phyloP scores from a whole-genome alignment of 805 yeast genomes.

The Barnettozyma salicaria region DNA sequence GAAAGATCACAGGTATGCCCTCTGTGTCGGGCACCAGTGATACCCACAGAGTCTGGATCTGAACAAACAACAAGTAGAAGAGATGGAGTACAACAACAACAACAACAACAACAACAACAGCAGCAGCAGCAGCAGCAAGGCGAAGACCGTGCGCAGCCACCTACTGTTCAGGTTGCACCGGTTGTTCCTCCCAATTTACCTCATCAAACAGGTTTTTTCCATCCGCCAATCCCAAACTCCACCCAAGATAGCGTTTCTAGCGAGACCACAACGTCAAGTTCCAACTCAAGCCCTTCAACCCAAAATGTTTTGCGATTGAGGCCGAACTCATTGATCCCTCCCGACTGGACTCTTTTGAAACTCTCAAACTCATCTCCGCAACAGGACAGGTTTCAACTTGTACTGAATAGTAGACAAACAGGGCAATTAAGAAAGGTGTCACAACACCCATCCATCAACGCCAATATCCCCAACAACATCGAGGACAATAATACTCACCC shows the following conservation, averaged over 20 bases:
- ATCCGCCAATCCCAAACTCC: neutral
- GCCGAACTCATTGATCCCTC: conserved; percentile 19
- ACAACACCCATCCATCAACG: conserved; percentile 2
- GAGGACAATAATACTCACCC: no score
- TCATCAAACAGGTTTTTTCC: neutral
- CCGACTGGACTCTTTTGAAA: conserved; percentile 25
- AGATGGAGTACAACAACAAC: no score
- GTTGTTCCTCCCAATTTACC: no score
- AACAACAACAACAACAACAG: no score
- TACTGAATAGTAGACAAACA: conserved; percentile 9
- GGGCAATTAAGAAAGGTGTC: conserved; percentile 13
- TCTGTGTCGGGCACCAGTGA: conserved; percentile 71
- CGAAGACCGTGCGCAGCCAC: no score
- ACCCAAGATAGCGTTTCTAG: neutral
- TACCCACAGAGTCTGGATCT: conserved; percentile 3
- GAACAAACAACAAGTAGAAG: neutral
- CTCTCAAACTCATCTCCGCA: conserved; percentile 12
- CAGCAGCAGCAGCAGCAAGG: no score
- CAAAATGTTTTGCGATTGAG: conserved; percentile 5
- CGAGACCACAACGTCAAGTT: neutral
- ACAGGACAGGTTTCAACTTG: conserved; percentile 12
- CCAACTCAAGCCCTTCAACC: neutral
- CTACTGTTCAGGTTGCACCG: no score
- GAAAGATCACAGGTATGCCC: conserved; percentile 93
- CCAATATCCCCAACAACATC: neutral